Evolutionary conservation across 345 rosid species (phyloP).

Genomic region (Ceriops zippeliana): DNA sequence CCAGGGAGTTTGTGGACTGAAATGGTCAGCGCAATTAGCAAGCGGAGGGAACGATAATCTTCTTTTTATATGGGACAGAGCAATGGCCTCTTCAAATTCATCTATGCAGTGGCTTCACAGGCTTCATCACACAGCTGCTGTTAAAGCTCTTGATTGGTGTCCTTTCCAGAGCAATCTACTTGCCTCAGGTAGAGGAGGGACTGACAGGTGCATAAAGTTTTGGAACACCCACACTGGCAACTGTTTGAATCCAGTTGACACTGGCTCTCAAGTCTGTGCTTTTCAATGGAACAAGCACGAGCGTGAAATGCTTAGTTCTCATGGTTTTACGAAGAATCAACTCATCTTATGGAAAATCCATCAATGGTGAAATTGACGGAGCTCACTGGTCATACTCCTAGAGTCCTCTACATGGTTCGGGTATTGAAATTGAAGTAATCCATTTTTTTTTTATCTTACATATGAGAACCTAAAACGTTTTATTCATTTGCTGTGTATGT

Average conservation of each 20-base stretch:
- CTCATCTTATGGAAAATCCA: slow-evolving; percentile 48
- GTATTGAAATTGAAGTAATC: slow-evolving; percentile 13
- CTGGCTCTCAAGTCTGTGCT: slow-evolving; percentile 50
- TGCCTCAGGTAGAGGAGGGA: slow-evolving; percentile 54
- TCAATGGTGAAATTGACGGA: slow-evolving; percentile 51
- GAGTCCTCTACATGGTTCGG: slow-evolving; percentile 54
- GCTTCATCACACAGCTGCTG: slow-evolving; percentile 50
- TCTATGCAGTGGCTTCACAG: slow-evolving; percentile 50
- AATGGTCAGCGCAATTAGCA: slow-evolving; percentile 56
- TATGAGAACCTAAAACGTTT: background rate
- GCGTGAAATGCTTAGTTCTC: slow-evolving; percentile 50
- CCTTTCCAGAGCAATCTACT: slow-evolving; percentile 53
- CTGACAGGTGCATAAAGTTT: slow-evolving; percentile 46
- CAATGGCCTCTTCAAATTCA: slow-evolving; percentile 37
- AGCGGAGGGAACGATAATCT: slow-evolving; percentile 52
- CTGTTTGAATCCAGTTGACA: slow-evolving; percentile 49
- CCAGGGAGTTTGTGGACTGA: slow-evolving; percentile 51
- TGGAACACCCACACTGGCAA: slow-evolving; percentile 52
- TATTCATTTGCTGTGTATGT: background rate
- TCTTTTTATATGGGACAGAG: slow-evolving; percentile 51
- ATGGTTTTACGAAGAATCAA: slow-evolving; percentile 48
- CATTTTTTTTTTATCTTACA: background rate
- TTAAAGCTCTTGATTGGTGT: slow-evolving; percentile 62
- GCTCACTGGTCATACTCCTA: slow-evolving; percentile 44
- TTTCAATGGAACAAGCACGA: slow-evolving; percentile 51